Conservation (phyloP, 1,284 basidiomycete species). For the Porodaedalea pini region DNA sequence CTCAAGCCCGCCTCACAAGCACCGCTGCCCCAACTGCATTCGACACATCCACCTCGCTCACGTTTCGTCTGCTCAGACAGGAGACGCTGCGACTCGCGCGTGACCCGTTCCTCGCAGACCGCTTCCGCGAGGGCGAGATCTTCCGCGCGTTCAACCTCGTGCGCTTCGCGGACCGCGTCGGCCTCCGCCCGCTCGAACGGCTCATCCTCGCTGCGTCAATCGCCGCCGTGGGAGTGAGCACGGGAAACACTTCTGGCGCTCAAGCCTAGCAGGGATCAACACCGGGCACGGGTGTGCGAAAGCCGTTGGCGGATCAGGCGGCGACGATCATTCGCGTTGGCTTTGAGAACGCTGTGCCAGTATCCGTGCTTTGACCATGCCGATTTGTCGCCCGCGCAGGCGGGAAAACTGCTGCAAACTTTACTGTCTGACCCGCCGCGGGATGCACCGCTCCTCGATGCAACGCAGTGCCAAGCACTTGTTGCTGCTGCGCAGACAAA, state of each 20-base stretch:
- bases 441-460: constrained; percentile 67
- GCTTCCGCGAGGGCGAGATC: constrained; percentile 79
- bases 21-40: constrained; percentile 55
- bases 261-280: background rate
- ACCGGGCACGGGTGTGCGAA: constrained; percentile 40
- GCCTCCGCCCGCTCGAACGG: constrained; percentile 74
- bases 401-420: constrained; percentile 76
- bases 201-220: constrained; percentile 75
- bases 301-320: constrained; percentile 70
- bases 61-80: constrained; percentile 80
- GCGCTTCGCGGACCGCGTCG: constrained; percentile 74
- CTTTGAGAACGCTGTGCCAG: constrained; percentile 76
- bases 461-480: constrained; percentile 65
- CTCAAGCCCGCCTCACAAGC: constrained; percentile 63
- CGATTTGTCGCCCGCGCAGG: constrained; percentile 69
- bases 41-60: constrained; percentile 68
- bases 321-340: constrained; percentile 62
- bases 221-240: constrained; percentile 47
- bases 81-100: constrained; percentile 82
- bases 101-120: constrained; percentile 81
- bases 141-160: constrained; percentile 78
- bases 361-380: constrained; percentile 76
- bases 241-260: background rate
- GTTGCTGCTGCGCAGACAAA: constrained; percentile 71
- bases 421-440: constrained; percentile 58